phyloP scores from a whole-genome alignment of 2,329 filamentous ascomycete species.

The Raffaelea deltoideospora region DNA sequence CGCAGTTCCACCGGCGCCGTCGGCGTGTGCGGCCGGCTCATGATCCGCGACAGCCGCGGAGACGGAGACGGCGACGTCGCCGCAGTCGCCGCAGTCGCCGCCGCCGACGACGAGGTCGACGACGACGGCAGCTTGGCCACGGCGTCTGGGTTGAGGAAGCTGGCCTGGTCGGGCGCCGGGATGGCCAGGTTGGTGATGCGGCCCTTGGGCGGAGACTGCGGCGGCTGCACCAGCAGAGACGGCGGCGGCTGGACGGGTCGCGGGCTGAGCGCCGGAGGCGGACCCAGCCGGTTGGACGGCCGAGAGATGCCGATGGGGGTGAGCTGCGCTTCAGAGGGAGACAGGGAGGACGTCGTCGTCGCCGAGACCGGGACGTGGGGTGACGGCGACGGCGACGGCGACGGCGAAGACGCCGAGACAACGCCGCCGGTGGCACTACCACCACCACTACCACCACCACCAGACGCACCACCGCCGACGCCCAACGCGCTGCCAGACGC shows the following conservation, averaged over 20 bases:
- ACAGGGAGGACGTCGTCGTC: too few species aligned
- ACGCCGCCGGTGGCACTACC: too few species aligned
- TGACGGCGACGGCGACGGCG: neutral
- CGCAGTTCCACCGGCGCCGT: constrained; percentile 30
- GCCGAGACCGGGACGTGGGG: too few species aligned
- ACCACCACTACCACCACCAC: too few species aligned
- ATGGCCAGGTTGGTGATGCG: constrained; percentile 18
- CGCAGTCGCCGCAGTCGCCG: too few species aligned
- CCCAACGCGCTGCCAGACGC: too few species aligned
- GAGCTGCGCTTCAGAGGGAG: too few species aligned
- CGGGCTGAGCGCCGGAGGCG: constrained; percentile 30
- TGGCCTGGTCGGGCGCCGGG: constrained; percentile 22
- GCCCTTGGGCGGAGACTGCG: constrained; percentile 49
- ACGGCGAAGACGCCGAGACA: too few species aligned
- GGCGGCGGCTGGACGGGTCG: constrained; percentile 38
- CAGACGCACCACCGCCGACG: too few species aligned
- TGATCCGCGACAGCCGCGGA: constrained; percentile 33
- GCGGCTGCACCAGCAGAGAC: constrained; percentile 53
- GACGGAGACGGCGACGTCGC: constrained; percentile 25
- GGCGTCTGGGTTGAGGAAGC: constrained; percentile 33
- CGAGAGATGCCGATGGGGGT: constrained; percentile 7
- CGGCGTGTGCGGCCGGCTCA: constrained; percentile 41
- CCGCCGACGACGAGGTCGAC: constrained; percentile 26
- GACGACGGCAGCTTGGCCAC: constrained; percentile 25
- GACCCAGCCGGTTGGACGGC: constrained; percentile 27